Base-by-base conservation (phyloP, 768 basidiomycete species). In the Lentinula boryana region DNA sequence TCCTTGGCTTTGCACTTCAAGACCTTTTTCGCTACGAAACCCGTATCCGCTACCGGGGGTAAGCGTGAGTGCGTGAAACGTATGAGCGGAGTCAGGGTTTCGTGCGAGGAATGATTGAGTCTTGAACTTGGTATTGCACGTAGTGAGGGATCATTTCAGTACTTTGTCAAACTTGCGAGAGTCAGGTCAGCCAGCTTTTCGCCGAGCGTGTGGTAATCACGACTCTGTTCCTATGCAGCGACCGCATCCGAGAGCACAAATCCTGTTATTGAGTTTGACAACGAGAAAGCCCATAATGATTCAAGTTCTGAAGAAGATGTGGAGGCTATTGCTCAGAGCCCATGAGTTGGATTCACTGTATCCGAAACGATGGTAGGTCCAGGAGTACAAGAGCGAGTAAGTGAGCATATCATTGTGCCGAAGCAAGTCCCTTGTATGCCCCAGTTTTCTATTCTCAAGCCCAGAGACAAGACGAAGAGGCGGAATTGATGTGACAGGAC, bases 11-110 rank as follows among this genome's bases (percentile, higher is more conserved):
- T 77, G 72, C 83, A 81, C 66, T 84, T 86, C 64, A 88, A 63
- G 1, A 87, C 87, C 66, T 88, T 84, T 75, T 88, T 87, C 61
- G 84, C 81, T 1, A 8, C 83, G 79, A 27, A 88, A 73, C 1
- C 83, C 86, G n/a, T 76, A 74, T 7, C 75, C 74, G 46, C 72
- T 68, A 62, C 85, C 76, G 0, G 76, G 70, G 0, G 78, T 76
- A 32, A 88, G 73, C 0, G 82, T 79, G 62, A 87, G 75, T 18
- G 80, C 35, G 35, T 36, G 35, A 10, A 5, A 38, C 9, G 13
- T 38, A 13, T 38, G 6, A 38, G 36, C 36, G 36, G 36, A 8
- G 5, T 38, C 36, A 8, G 36, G 6, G 1, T 38, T 38, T 8
- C 36, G 36, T 3, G 36, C 36, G 36, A 38, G 36, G 13, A 38